Evolutionary conservation across 140 eudicot species (phyloP), one percentile per base, ranked within the genome.

Genomic region (Oenanthe javanica): DNA sequence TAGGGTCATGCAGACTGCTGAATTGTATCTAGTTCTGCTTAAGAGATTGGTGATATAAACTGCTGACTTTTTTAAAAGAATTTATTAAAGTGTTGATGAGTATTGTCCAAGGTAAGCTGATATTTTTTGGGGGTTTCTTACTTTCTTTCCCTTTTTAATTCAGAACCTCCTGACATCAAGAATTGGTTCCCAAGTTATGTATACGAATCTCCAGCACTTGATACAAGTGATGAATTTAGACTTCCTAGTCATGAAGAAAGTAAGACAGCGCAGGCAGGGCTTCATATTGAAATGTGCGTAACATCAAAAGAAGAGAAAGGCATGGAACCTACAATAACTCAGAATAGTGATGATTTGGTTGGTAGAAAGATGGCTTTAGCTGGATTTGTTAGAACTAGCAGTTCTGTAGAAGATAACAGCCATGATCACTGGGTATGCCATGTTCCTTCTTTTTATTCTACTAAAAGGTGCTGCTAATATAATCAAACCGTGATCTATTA

Each of bases 141-240:
- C 25, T 67, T 63, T 83, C 76, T 27, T 55, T 54, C 61, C 67
- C 40, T 49, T 76, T 63, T 59, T 42, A n/a, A 46, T 48, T 71
- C 97, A 89, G 96, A 93, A 88, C 90, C 93, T 81, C 89, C 87
- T 15, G 86, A 88, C 81, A 85, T 93, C 31, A 85, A 55, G 64
- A 88, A 91, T 77, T 91, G 97, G 93, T 90, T 89, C 83, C 84
- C 90, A 15, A 91, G 97, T 84, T 91, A 91, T 84, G 87, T 77
- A 67, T 93, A 93, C 63, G 96, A 93, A 77, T 91, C 98, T 81
- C 97, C 97, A 10, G 81, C 69, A 57, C 27, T 81, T 52, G 89
- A 86, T 78, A 59, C 88, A 14, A 71, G 81, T 52, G 86, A 81
- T 45, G 88, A 82, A 15, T 79, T 87, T 59, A 36, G 79, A 43